These are phyloP conservation scores for Pholiota microspora DNA, from an alignment of 768 basidiomycete genomes.

Conservation along the genomic window DNA sequence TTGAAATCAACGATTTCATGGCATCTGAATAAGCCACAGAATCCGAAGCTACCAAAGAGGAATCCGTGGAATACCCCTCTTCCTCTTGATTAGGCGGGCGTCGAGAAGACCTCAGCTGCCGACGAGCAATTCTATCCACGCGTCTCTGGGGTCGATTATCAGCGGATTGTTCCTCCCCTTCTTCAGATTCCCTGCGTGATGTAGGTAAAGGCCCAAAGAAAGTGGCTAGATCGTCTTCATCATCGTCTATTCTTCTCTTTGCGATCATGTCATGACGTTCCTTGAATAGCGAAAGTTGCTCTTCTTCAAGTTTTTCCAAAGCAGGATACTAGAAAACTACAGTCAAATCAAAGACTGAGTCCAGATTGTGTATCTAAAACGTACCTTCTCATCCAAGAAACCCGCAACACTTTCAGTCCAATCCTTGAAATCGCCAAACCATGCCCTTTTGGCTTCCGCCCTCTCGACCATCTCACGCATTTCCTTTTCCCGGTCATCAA, in stretches of 20 bases:
- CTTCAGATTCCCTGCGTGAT: slow-evolving; percentile 15
- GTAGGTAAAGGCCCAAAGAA: slow-evolving; percentile 54
- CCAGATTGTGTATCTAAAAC: slow-evolving; percentile 7
- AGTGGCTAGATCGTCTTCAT: slow-evolving; percentile 74
- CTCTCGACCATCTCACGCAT: slow-evolving; percentile 71
- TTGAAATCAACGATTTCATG: slow-evolving; percentile 45
- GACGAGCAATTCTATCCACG: slow-evolving; percentile 56
- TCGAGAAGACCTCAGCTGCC: slow-evolving; percentile 38
- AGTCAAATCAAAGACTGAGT: slow-evolving; percentile 4
- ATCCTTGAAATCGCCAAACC: slow-evolving; percentile 77
- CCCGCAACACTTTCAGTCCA: slow-evolving; percentile 81
- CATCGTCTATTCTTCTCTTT: slow-evolving; percentile 69
- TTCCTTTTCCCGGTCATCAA: slow-evolving; percentile 68
- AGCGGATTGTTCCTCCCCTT: slow-evolving; percentile 43
- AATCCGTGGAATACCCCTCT: slow-evolving; percentile 89
- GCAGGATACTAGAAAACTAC: slow-evolving; percentile 58
- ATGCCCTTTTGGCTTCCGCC: slow-evolving; percentile 77
- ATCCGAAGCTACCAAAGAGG: slow-evolving; percentile 65
- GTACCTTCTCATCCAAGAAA: slow-evolving; percentile 88
- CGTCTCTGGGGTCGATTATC: slow-evolving; percentile 53
- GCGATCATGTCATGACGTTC: slow-evolving; percentile 72
- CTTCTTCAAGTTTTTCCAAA: slow-evolving; percentile 76
- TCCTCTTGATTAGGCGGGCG: slow-evolving; percentile 38
- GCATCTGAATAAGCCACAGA: slow-evolving; percentile 68
- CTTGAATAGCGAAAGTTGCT: slow-evolving; percentile 67